Conservation (phyloP, 2,329 filamentous ascomycete species). For the Zasmidium angulare region DNA sequence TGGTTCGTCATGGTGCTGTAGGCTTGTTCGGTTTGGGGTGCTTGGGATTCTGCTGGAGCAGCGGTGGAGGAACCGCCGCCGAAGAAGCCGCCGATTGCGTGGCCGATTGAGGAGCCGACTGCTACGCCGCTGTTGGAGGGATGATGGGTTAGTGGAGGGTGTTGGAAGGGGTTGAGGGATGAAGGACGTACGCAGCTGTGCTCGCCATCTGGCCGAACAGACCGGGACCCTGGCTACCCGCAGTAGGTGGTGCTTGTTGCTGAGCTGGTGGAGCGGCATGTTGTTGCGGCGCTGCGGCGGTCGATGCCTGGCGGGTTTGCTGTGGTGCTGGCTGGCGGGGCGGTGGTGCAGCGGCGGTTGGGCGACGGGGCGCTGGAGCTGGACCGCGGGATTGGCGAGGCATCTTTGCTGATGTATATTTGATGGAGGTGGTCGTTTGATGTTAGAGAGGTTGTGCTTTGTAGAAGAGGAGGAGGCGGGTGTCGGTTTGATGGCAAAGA, state of each 20-base stretch:
- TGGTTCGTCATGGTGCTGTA: slow-evolving; percentile 36
- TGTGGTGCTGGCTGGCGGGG: slow-evolving; percentile 63
- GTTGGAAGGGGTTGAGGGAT: not conserved
- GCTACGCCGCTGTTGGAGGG: slow-evolving; percentile 75
- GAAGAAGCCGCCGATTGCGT: slow-evolving; percentile 90
- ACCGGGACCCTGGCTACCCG: slow-evolving; percentile 66
- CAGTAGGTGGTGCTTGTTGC: slow-evolving; percentile 38
- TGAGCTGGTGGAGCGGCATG: slow-evolving; percentile 53
- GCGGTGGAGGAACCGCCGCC: slow-evolving; percentile 55
- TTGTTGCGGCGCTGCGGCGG: slow-evolving; percentile 45
- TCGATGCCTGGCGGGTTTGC: slow-evolving; percentile 59
- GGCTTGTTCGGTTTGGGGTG: slow-evolving; percentile 35
- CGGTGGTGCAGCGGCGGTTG: slow-evolving; percentile 39
- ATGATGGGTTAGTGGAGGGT: slow-evolving; percentile 23
- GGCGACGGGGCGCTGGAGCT: slow-evolving; percentile 46
- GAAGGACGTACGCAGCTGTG: slow-evolving; percentile 84
- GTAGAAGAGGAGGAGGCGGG: not conserved
- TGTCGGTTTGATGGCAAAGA: not conserved
- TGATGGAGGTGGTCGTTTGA: not conserved
- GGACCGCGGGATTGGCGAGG: slow-evolving; percentile 50
- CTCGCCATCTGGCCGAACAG: slow-evolving; percentile 96
- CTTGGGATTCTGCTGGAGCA: slow-evolving; percentile 46
- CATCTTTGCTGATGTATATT: slow-evolving; percentile 43
- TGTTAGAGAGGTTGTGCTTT: not conserved
- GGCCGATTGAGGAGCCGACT: slow-evolving; percentile 90